Conservation (phyloP, 1,284 basidiomycete species). For the Ganoderma lucidum region DNA sequence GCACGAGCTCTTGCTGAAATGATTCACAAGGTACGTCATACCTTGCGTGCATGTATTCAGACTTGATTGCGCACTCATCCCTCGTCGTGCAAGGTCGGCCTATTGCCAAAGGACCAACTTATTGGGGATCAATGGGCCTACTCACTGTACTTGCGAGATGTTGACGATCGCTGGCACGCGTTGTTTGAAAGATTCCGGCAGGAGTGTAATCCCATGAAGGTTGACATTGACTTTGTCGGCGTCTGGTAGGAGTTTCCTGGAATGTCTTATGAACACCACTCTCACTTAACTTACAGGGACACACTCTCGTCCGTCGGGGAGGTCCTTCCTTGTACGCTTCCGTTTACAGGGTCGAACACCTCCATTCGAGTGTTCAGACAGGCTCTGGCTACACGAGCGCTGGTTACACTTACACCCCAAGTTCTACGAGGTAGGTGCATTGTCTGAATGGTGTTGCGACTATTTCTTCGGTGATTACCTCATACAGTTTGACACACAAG, state of each 20-base stretch:
- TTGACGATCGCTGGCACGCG: constrained; percentile 42
- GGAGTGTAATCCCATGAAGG: constrained; percentile 49
- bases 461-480: no score
- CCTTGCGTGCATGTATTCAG: neutral
- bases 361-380: no score
- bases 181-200: constrained; percentile 44
- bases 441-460: no score
- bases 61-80: neutral
- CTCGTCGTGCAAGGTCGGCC: constrained; percentile 49
- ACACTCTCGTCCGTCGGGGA: no score
- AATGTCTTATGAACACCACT: no score
- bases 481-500: no score
- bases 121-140: constrained; percentile 52
- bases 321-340: no score
- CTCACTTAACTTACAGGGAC: no score
- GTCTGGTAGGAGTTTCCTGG: constrained; percentile 42
- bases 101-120: constrained; percentile 53
- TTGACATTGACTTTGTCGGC: constrained; percentile 42
- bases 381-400: no score
- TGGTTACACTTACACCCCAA: no score
- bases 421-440: no score
- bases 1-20: constrained; percentile 59
- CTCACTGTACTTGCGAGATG: constrained; percentile 48
- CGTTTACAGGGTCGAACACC: no score
- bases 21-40: constrained; percentile 51